These are phyloP conservation scores for Citropsis articulata DNA, from an alignment of 345 rosid species.

Conservation along the genomic window DNA sequence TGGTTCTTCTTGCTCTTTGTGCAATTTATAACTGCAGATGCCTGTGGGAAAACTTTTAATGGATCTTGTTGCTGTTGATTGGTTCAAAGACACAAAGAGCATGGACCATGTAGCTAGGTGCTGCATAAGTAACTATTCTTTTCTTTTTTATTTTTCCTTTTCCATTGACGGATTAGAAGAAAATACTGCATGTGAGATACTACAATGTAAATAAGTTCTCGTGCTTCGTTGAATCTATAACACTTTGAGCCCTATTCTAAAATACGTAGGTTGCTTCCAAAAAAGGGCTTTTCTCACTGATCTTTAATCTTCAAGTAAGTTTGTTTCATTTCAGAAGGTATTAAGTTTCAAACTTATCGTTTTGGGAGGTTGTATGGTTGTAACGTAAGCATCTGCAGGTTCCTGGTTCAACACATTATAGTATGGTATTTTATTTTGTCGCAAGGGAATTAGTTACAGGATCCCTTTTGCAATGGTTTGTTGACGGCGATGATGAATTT, in stretches of 20 bases:
- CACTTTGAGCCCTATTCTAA: background rate
- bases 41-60: conserved; percentile 93
- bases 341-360: conserved; percentile 1
- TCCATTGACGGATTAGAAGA: background rate
- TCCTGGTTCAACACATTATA: conserved; percentile 93
- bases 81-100: conserved; percentile 96
- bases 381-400: conserved; percentile 45
- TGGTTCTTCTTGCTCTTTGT: conserved; percentile 1
- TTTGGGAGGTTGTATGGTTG: conserved; percentile 3
- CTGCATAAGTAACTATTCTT: conserved; percentile 63
- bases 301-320: conserved; percentile 78
- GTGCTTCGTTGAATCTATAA: background rate
- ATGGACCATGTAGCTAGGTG: conserved; percentile 95
- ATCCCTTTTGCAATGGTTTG: conserved; percentile 89
- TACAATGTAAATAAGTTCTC: background rate
- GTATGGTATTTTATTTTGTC: conserved; percentile 95
- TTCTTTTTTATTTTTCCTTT: background rate
- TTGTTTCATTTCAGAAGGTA: conserved; percentile 9
- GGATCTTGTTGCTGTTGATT: conserved; percentile 99
- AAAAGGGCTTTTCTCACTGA: conserved; percentile 42
- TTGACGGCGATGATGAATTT: conserved; percentile 98
- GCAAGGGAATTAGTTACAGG: conserved; percentile 62
- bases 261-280: conserved; percentile 58
- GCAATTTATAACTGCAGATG: conserved; percentile 47
- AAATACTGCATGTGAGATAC: background rate